Base-by-base conservation (phyloP, 2,329 filamentous ascomycete species). In the Neobulgaria alba region DNA sequence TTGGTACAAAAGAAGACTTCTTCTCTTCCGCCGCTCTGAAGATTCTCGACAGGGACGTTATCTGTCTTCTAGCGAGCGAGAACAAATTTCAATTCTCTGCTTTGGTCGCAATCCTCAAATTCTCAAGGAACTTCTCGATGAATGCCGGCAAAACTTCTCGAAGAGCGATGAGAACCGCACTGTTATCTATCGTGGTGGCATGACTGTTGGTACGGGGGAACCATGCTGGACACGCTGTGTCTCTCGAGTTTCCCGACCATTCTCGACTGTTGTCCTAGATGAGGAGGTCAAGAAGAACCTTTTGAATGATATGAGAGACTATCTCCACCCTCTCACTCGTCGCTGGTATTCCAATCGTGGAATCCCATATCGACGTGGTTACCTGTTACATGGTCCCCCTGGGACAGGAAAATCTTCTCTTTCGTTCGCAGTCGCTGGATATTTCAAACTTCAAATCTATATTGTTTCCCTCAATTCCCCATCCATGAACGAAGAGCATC, bases 321-420 rank as follows among this genome's bases (percentile, higher is more conserved):
- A 82, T 53, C 69, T 83, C 26, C 67, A 76, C 46, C 77, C 77
- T 0, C 61, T 66, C 10, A 82, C 78, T 0, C 68, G 74, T 33
- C 69, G 78, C n/a, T 94, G 86, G 85, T 94, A 95, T 57, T 72
- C 80, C 0, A 82, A 85, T 50, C 73, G 86, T 5, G 87, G 87
- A 1, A 90, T 94, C 20, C 87, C 88, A 0, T 93, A 93, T 58
- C 75, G 87, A 10, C 73, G 87, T 3, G 88, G 87, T 0, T 94
- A 92, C 55, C 72, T 94, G 0, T 76, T 94, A 12, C 70, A 89
- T 49, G 87, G 87, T 0, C 85, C 85, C 0, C 85, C 85, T 0
- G 85, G 85, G 1, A 89, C 84, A 0, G 85, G 85, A 10, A 92
- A 90, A 61, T 83, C 77, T 33, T 83, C 78, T 33, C 68, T 87